Base-by-base conservation (phyloP, 2,329 filamentous ascomycete genomes). In the Aspergillus ibericus region DNA sequence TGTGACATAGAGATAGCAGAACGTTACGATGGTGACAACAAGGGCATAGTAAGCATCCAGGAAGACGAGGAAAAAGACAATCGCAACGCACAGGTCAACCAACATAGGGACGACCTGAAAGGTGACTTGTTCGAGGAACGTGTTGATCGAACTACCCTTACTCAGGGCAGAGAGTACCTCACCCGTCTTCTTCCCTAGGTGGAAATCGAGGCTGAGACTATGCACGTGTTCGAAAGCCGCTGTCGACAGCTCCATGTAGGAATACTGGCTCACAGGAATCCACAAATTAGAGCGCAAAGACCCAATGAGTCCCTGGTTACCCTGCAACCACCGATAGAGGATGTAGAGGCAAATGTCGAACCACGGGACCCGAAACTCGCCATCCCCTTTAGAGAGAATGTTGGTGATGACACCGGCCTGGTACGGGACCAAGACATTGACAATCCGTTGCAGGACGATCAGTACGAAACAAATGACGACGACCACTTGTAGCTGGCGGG, bases 151-250 rank as follows among this genome's bases (percentile, higher is more conserved):
- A 60, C 89, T 93, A 47, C 95, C 95, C 75, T 99, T 99, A 79
- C 95, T 96, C 64, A 99, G 82, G 0, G 95, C 95, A 13, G 93
- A 98, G 15, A 98, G 81, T 9, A 99, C 92, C 76, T 99, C 95
- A 62, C 95, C 95, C 0, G 95, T 99, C 70, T 93, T 91, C 78
- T 99, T 99, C 53, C 92, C 92, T 3, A 98, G 84, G 72, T 99
- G 95, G 70, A 99, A 99, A 73, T 98, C 95, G 64, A 98, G 83
- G 74, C 93, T 97, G 34, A 99, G 86, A 52, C 89, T 89, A 75
- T 99, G 95, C 20, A 99, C 95, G 73, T 99, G 95, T 77, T 98
- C 93, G 72, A 99, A 99, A 10, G 93, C 92, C 15, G 95, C 93
- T 1, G 95, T 95, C 5, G 93, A 96, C 59, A 99, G 83, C 63